phyloP scores from a whole-genome alignment of 2,329 filamentous ascomycete genomes.

The Dactylellina parvicollis region DNA sequence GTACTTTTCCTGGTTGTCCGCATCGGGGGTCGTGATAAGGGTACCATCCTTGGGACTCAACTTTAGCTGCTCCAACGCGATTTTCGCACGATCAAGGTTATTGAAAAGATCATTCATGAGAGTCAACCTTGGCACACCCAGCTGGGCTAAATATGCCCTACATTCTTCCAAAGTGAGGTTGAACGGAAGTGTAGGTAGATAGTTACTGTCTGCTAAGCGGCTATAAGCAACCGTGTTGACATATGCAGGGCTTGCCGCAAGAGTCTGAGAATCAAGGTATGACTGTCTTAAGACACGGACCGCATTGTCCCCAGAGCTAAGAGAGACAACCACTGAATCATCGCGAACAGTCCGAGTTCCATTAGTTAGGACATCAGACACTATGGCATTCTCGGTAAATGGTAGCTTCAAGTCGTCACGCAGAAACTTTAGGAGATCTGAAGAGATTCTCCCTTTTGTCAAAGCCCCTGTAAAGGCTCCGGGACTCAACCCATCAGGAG shows the following conservation, averaged over 20 bases:
- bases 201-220: background rate
- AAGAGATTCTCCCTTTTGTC: background rate
- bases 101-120: background rate
- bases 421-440: background rate
- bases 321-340: background rate
- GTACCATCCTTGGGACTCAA: background rate
- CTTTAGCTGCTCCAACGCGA: background rate
- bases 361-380: background rate
- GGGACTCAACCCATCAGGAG: background rate
- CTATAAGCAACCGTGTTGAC: conserved; percentile 13
- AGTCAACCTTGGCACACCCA: background rate
- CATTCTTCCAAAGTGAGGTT: background rate
- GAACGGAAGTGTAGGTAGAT: conserved; percentile 4
- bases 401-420: background rate
- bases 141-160: conserved; percentile 5
- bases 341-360: conserved; percentile 3
- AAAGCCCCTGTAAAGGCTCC: background rate
- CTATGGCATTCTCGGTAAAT: conserved; percentile 1
- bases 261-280: background rate
- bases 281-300: background rate
- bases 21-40: background rate
- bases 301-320: background rate
- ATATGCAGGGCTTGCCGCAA: conserved; percentile 12
- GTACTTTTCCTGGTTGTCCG: background rate
- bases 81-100: background rate